Conservation (phyloP, 345 rosid genomes). For the Eutrema yunnanense region DNA sequence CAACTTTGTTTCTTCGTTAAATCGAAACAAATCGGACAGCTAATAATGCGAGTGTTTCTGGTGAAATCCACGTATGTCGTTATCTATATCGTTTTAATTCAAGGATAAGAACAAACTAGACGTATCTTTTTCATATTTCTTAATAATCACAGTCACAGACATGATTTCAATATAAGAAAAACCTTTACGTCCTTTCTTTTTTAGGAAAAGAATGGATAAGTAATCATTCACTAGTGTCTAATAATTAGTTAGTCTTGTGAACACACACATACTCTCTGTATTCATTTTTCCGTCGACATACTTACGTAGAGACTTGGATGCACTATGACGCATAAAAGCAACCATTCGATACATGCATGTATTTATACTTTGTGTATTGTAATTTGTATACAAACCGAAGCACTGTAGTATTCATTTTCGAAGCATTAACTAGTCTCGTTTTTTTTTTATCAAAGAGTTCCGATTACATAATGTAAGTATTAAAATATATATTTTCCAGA, state of each 20-base stretch:
- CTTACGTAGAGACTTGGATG: neutral
- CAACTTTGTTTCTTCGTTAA: neutral
- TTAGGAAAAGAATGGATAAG: neutral
- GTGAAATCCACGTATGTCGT: constrained; percentile 2
- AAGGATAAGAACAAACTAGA: neutral
- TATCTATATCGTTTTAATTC: neutral
- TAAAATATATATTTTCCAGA: no score
- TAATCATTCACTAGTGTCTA: neutral
- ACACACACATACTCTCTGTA: neutral
- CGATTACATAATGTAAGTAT: no score
- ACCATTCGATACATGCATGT: neutral
- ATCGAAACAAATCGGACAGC: neutral
- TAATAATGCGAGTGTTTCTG: neutral
- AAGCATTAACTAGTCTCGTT: no score
- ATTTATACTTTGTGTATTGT: no score
- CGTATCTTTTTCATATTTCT: neutral
- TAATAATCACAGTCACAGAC: neutral
- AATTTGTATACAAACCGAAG: no score
- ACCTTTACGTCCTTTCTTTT: neutral
- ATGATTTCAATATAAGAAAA: neutral
- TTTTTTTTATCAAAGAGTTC: no score
- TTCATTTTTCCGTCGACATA: neutral
- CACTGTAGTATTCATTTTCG: no score
- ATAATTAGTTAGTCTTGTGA: neutral
- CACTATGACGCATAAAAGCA: neutral